Percentiles rank a stretch among this genome's conserved stretches.
phyloP scores from a whole-genome alignment of 139 green algal genomes.

The Gonium pectorale region DNA sequence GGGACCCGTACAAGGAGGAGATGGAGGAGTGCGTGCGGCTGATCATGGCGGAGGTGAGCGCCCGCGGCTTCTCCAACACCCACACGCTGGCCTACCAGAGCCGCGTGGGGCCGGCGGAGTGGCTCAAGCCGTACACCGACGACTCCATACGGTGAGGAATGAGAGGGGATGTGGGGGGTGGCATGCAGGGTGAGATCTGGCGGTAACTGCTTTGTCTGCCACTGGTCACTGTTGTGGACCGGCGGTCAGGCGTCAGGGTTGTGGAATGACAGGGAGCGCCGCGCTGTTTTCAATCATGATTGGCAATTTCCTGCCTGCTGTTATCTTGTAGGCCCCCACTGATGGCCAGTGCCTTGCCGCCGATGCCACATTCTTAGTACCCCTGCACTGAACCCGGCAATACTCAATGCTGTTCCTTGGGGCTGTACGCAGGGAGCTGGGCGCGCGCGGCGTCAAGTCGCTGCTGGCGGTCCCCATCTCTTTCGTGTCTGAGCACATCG shows the following conservation, averaged over 20 bases:
- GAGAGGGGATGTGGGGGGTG: no score
- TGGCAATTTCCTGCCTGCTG: no score
- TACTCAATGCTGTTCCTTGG: background rate
- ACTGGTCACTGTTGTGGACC: no score
- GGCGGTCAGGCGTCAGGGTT: no score
- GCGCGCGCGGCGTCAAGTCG: constrained; percentile 70
- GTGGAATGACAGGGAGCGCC: no score
- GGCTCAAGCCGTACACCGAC: constrained; percentile 98
- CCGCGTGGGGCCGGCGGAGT: constrained; percentile 96
- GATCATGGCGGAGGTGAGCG: constrained; percentile 91
- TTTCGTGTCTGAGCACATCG: constrained; percentile 99
- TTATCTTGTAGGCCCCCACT: no score
- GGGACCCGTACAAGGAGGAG: constrained; percentile 98
- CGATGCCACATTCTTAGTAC: no score
- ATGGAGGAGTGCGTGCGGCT: constrained; percentile 98
- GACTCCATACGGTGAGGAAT: constrained; percentile 91
- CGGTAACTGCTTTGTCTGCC: no score
- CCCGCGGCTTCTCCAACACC: constrained; percentile 78
- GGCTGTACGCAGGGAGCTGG: constrained; percentile 80
- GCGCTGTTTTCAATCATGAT: no score
- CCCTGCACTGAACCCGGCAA: no score
- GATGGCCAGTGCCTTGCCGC: background rate
- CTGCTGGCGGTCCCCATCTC: constrained; percentile 96
- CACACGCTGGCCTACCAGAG: constrained; percentile 98
- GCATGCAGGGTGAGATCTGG: no score